Conservation (phyloP, 2,329 filamentous ascomycete genomes). For the Penicillium sp. region DNA sequence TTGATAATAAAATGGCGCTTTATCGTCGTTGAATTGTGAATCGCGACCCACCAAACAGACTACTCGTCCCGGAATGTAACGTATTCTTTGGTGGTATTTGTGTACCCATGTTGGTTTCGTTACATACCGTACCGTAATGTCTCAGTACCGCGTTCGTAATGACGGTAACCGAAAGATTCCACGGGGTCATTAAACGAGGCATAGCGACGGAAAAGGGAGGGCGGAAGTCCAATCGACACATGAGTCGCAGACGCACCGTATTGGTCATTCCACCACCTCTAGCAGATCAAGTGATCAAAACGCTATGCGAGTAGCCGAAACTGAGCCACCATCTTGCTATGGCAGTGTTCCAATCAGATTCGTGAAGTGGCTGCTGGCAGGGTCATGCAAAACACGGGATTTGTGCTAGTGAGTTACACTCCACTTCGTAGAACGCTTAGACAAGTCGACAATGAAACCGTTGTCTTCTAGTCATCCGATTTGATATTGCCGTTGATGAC, state of each 20-base stretch:
- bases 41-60: slow-evolving; percentile 9
- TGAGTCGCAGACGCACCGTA: slow-evolving; percentile 9
- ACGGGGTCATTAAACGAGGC: background rate
- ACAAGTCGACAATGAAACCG: background rate
- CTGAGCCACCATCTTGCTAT: slow-evolving; percentile 19
- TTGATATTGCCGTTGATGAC: background rate
- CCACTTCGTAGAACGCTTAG: slow-evolving; percentile 2
- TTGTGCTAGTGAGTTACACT: background rate
- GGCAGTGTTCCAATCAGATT: slow-evolving; percentile 17
- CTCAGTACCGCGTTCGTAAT: slow-evolving; percentile 7
- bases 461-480: background rate
- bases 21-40: slow-evolving; percentile 1
- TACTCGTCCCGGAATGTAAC: slow-evolving; percentile 12
- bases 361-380: slow-evolving; percentile 4
- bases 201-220: background rate
- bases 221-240: background rate
- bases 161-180: slow-evolving; percentile 10
- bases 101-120: slow-evolving; percentile 2
- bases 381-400: background rate
- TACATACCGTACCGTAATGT: slow-evolving; percentile 7
- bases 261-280: slow-evolving; percentile 28
- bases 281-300: slow-evolving; percentile 58
- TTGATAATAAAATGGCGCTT: background rate
- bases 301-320: slow-evolving; percentile 50
- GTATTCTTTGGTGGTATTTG: slow-evolving; percentile 11